Percentiles rank a stretch among this genome's conserved stretches.
phyloP scores from a whole-genome alignment of 352 stramenopile genomes.

The Phytophthora meadii region DNA sequence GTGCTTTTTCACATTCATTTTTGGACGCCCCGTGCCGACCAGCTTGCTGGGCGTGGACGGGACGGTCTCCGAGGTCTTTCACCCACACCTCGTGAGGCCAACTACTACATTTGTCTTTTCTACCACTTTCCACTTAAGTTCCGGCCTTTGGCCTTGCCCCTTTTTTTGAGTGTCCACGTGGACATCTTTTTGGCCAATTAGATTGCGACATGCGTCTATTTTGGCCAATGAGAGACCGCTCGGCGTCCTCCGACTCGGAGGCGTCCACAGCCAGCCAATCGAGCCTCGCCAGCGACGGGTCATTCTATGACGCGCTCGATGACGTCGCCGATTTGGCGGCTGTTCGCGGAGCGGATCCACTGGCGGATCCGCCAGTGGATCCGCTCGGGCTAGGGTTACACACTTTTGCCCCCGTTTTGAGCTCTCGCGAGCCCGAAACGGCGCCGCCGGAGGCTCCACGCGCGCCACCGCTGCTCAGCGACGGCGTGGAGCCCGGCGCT shows the following conservation, averaged over 20 bases:
- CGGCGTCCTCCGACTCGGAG: too few species aligned
- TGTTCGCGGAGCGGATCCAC: too few species aligned
- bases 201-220: constrained; percentile 3
- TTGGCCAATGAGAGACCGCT: too few species aligned
- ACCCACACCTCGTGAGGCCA: too few species aligned
- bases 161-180: too few species aligned
- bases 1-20: too few species aligned
- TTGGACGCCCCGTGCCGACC: too few species aligned
- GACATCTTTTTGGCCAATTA: constrained; percentile 12
- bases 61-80: too few species aligned
- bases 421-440: background rate
- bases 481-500: background rate
- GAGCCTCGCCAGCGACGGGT: constrained; percentile 15
- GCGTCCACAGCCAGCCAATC: constrained; percentile 16
- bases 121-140: too few species aligned
- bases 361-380: background rate
- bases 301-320: constrained; percentile 14
- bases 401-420: constrained; percentile 10
- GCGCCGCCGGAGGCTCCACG: background rate
- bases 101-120: too few species aligned
- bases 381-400: background rate
- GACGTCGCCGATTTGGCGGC: background rate
- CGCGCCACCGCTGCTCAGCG: background rate
- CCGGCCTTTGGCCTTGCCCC: background rate
- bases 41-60: too few species aligned